Evolutionary conservation across 2,329 filamentous ascomycete species (phyloP), one percentile per base, ranked within the genome.

Genomic region (Cladosporium sp.): DNA sequence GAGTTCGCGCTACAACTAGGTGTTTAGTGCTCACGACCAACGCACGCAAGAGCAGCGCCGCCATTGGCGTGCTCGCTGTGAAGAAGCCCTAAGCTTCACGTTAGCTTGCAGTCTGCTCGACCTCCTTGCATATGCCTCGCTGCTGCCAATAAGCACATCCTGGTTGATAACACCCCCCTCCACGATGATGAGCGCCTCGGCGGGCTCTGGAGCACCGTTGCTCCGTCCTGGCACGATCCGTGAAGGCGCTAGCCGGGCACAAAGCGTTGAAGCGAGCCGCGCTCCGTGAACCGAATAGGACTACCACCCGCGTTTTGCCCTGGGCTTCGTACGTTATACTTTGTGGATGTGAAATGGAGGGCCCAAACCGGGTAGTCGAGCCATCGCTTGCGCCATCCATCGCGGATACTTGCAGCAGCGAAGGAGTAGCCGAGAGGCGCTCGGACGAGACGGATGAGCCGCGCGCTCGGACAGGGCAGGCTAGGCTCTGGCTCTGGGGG

Each of bases 51-150:
- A 24, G 44, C 17, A 4, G 35, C 19, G 28, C 37, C 28, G 47
- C 28, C 47, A 50, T 50, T 50, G 47, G 47, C 47, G 34, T 36
- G 32, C 28, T 50, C 34, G 47, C 34, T 1, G 17, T 32, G 28
- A 35, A 48, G 24, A n/a, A n/a, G n/a, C n/a, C n/a, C n/a, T n/a
- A n/a, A 24, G 49, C 36, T 53, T 37, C 50, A 53, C 37, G 15
- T 9, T 19, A 17, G 25, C 24, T 25, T 25, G 50, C 50, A 25
- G n/a, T 19, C 24, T 22, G 19, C 37, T 42, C 50, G n/a, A 53
- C 32, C 52, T 55, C 52, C 52, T 55, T 55, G 52, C 52, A 55
- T 55, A 37, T 55, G 52, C 52, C 39, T 37, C 52, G 52, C 34
- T 37, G 39, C 24, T 12, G 37, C 37, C 19, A 17, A 42, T 42